Evolutionary conservation across 768 basidiomycete genomes (phyloP).

Genomic region (Xerocomellus amylosporus): DNA sequence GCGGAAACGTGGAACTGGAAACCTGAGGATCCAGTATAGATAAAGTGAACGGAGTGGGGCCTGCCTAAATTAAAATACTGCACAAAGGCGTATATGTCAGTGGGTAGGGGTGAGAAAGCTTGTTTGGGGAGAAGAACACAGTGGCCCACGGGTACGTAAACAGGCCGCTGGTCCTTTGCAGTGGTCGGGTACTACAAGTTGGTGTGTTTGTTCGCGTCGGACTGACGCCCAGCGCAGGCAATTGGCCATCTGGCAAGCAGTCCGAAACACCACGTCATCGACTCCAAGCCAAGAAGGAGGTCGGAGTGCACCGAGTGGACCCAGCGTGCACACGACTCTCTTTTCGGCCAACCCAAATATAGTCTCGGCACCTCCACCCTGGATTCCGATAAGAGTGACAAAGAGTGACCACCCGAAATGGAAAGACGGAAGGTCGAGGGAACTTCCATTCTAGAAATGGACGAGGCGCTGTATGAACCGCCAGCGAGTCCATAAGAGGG

Average conservation of each 20-base stretch:
- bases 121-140: not conserved
- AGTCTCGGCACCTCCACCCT: not conserved
- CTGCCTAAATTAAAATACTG: not conserved
- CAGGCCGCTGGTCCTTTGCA: not conserved
- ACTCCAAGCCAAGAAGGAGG: not conserved
- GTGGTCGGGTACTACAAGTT: not conserved
- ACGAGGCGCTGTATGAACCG: not conserved
- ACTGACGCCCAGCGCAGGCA: not conserved
- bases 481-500: too few relatives aligned
- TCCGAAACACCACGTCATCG: not conserved
- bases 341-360: slow-evolving; percentile 3
- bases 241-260: not conserved
- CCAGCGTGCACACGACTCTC: slow-evolving; percentile 6
- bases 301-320: not conserved
- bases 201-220: not conserved
- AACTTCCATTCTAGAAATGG: slow-evolving; percentile 14
- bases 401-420: slow-evolving; percentile 7
- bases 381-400: slow-evolving; percentile 6
- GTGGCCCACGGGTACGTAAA: slow-evolving; percentile 13
- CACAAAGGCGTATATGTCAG: not conserved
- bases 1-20: not conserved
- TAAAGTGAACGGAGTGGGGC: not conserved
- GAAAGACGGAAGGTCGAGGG: slow-evolving; percentile 16
- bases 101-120: slow-evolving; percentile 11
- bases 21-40: not conserved